phyloP scores from a whole-genome alignment of 805 yeast species.

The Suhomyces faveliae region DNA sequence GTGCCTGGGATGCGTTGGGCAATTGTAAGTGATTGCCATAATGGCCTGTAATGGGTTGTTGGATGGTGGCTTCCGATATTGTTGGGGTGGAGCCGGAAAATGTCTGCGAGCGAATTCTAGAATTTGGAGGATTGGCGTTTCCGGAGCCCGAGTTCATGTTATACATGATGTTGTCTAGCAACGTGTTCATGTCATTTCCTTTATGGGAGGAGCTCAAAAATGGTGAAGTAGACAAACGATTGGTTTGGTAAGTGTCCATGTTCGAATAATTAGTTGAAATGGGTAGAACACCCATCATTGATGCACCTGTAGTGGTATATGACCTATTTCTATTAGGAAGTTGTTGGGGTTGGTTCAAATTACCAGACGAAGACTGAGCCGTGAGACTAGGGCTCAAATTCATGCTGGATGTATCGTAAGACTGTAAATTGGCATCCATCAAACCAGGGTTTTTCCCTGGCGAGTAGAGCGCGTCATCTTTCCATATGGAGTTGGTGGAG shows the following conservation, averaged over 20 bases:
- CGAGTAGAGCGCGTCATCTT: slow-evolving; percentile 38
- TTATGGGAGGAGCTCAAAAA: slow-evolving; percentile 18
- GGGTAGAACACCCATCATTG: slow-evolving; percentile 16
- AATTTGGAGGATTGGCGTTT: slow-evolving; percentile 7
- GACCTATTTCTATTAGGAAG: slow-evolving; percentile 42
- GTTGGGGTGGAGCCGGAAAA: slow-evolving; percentile 36
- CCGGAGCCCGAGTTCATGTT: slow-evolving; percentile 17
- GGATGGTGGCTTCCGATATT: slow-evolving; percentile 17
- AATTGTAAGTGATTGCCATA: slow-evolving; percentile 15
- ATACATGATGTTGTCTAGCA: slow-evolving; percentile 33
- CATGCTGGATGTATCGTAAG: slow-evolving; percentile 10
- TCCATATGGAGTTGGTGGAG: slow-evolving; percentile 56
- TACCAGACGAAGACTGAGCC: slow-evolving; percentile 15
- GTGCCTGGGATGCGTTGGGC: slow-evolving; percentile 2
- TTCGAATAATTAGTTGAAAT: slow-evolving; percentile 8
- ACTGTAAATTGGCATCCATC: slow-evolving; percentile 17
- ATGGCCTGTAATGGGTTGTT: neutral
- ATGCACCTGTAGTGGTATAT: slow-evolving; percentile 44
- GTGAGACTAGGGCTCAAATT: slow-evolving; percentile 19
- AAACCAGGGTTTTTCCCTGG: slow-evolving; percentile 12
- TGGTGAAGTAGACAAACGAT: slow-evolving; percentile 24
- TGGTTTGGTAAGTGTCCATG: slow-evolving; percentile 13
- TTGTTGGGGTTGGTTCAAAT: slow-evolving; percentile 6
- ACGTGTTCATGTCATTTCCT: slow-evolving; percentile 26
- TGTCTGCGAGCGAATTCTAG: slow-evolving; percentile 41